Evolutionary conservation across 495 filamentous ascomycete species (phyloP).

Genomic region (Podospora anserina): DNA sequence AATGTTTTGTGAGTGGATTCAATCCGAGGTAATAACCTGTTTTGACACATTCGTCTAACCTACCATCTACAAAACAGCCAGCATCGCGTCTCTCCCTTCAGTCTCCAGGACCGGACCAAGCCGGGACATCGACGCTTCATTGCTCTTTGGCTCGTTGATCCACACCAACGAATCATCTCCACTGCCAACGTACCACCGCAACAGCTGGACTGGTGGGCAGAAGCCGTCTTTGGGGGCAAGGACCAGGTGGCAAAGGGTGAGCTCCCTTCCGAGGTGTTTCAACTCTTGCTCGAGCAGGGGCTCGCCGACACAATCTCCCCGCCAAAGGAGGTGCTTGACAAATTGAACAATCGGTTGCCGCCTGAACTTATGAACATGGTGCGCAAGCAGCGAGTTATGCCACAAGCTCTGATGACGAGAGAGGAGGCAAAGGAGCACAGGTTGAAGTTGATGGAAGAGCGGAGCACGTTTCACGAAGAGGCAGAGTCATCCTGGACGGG

Average conservation of each 20-base stretch:
- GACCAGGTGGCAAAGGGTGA: conserved; percentile 6
- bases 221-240: conserved; percentile 25
- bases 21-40: not conserved
- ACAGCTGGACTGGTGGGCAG: conserved; percentile 41
- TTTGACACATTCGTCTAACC: not conserved
- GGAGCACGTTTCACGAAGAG: conserved; percentile 16
- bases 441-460: conserved; percentile 49
- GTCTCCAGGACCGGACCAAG: conserved; percentile 45
- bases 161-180: conserved; percentile 45
- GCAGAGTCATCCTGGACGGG: conserved; percentile 4
- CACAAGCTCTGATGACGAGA: conserved; percentile 35
- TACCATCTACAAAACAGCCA: conserved; percentile 28
- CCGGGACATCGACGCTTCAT: conserved; percentile 56
- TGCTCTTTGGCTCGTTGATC: conserved; percentile 58
- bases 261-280: conserved; percentile 28
- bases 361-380: conserved; percentile 43
- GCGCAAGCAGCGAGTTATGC: conserved; percentile 23
- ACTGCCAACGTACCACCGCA: conserved; percentile 59
- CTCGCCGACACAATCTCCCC: conserved; percentile 14
- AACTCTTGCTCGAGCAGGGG: conserved; percentile 39
- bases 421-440: conserved; percentile 47
- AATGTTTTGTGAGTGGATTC: conserved; percentile 31
- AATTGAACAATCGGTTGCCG: conserved; percentile 29
- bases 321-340: conserved; percentile 20
- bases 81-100: conserved; percentile 52